These are phyloP conservation scores for Xylariaceae sp. DNA, from an alignment of 2,329 filamentous ascomycete genomes.

Conservation along the genomic window DNA sequence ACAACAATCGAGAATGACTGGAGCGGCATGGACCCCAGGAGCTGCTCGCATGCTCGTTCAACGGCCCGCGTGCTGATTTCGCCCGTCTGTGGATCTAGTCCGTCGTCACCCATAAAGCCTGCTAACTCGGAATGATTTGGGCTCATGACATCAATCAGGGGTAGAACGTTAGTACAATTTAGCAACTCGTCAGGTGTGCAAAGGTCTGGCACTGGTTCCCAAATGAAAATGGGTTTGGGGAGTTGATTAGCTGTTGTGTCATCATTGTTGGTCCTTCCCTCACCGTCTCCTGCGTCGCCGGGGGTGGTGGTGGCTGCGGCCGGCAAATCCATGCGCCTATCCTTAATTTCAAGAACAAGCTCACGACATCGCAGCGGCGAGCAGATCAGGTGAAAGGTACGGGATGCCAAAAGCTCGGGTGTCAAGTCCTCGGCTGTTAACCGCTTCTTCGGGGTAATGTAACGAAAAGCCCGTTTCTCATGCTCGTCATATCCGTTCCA, in stretches of 20 bases:
- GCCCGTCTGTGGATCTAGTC: constrained; percentile 50
- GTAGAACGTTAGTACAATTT: constrained; percentile 58
- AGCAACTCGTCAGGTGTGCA: constrained; percentile 66
- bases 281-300: background rate
- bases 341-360: constrained; percentile 65
- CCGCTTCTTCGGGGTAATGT: constrained; percentile 79
- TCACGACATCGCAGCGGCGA: constrained; percentile 70
- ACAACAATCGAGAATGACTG: constrained; percentile 63
- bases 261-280: constrained; percentile 6
- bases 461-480: constrained; percentile 72
- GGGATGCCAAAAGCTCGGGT: constrained; percentile 60
- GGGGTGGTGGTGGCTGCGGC: constrained; percentile 12
- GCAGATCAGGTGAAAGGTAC: constrained; percentile 84
- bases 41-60: constrained; percentile 57
- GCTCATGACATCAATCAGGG: constrained; percentile 57
- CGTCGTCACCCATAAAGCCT: constrained; percentile 66
- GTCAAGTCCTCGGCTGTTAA: constrained; percentile 69
- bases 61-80: constrained; percentile 48
- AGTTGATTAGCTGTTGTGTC: constrained; percentile 19
- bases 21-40: constrained; percentile 59
- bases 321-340: constrained; percentile 44
- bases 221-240: constrained; percentile 70
- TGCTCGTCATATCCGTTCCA: constrained; percentile 85
- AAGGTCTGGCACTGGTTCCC: constrained; percentile 91
- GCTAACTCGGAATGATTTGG: constrained; percentile 91